Evolutionary conservation across 768 basidiomycete genomes (phyloP), one percentile per base, ranked within the genome.

Genomic region (Lactifluus rugatus): DNA sequence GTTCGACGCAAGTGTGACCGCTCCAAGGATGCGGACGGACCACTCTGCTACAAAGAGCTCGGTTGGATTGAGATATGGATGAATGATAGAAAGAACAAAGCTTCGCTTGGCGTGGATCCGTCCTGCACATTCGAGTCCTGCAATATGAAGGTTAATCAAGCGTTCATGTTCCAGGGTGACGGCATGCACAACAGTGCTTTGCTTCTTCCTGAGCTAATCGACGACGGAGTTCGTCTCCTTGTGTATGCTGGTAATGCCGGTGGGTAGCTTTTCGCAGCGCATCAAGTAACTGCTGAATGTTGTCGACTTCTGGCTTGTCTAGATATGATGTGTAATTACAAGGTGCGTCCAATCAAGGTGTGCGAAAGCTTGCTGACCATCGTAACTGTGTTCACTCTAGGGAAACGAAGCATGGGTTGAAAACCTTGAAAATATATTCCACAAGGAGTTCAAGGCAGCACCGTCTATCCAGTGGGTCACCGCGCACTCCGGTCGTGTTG

Each of bases 191-290:
- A 96, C 70, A 83, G 84, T 32, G 88, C 91, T 0, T 70, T 73
- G 32, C 76, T 96, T 10, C 75, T 98, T 10, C 86, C 89, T 2
- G 83, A 87, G 44, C 76, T 99, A 37, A 74, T 99, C 46, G 79
- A 92, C 50, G 81, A 83, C 39, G 94, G 93, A 5, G 76, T 99
- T 37, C 75, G 90, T 54, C 72, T 99, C 45, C 73, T 97, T 31
- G 83, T 97, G 44, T 98, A 96, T 67, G 92, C 93, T 58, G 93
- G 89, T 19, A 85, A 87, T 62, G 87, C 89, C 78, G 91, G 63
- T 64, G 8, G 2, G 60, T 62, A 23, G 39, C 37, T 23, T 49
- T n/a, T 25, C n/a, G 16, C 5, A 13, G 28, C 17, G 21, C 23
- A 34, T n/a, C 19, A 14, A 34, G 5, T 16, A 11, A 26, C 4